These are phyloP conservation scores for Litsea cubeba DNA, from an alignment of 164 flowering plant genomes.

Conservation along the genomic window DNA sequence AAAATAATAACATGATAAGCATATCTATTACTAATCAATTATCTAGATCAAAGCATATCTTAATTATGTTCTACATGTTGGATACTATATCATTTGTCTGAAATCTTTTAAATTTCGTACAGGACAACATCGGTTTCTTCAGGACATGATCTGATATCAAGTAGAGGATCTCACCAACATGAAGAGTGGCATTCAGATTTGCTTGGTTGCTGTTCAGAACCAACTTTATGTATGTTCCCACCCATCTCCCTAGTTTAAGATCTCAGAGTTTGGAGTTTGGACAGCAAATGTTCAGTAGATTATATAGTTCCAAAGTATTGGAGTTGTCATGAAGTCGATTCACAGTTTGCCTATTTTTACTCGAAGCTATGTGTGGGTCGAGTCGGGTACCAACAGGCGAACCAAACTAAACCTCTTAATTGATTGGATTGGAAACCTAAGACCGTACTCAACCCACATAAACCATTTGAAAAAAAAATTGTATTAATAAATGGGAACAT, in stretches of 20 bases:
- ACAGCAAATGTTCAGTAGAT: no score
- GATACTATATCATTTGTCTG: background rate
- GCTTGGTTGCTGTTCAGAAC: conserved; percentile 93
- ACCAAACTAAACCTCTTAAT: no score
- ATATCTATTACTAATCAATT: no score
- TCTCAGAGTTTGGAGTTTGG: background rate
- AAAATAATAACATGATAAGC: background rate
- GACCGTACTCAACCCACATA: no score
- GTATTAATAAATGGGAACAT: no score
- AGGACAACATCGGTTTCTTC: conserved; percentile 66
- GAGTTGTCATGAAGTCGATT: no score
- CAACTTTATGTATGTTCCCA: conserved; percentile 61
- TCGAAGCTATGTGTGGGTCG: no score
- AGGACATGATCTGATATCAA: conserved; percentile 55
- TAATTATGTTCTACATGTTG: background rate
- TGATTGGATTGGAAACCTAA: no score
- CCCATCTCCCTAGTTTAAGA: background rate
- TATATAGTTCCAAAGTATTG: no score
- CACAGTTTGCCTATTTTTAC: no score
- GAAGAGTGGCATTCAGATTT: conserved; percentile 94
- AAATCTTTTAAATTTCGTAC: conserved; percentile 20
- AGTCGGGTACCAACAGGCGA: no score
- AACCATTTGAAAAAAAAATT: no score
- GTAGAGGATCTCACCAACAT: conserved; percentile 40
- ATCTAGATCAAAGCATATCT: background rate